phyloP scores from a whole-genome alignment of 2,329 filamentous ascomycete genomes.

The Alternaria postmessia region DNA sequence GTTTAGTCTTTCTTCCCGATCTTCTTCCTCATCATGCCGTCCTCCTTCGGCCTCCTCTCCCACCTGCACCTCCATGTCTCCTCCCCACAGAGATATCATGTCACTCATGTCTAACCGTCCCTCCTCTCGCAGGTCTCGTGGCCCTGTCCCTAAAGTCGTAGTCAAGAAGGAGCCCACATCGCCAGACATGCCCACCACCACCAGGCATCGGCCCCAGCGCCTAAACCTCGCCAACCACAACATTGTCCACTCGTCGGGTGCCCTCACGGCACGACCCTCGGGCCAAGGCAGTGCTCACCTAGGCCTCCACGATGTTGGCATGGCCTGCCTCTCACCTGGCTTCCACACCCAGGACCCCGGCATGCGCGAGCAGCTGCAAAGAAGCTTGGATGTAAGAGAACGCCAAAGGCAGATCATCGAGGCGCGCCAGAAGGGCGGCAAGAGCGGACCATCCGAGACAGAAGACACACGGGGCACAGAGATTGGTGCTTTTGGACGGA shows the following conservation, averaged over 20 bases:
- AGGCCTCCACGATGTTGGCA: slow-evolving; percentile 84
- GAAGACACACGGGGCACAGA: slow-evolving; percentile 46
- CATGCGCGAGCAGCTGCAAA: slow-evolving; percentile 93
- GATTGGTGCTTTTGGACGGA: slow-evolving; percentile 54
- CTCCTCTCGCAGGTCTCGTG: slow-evolving; percentile 59
- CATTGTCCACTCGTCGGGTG: slow-evolving; percentile 54
- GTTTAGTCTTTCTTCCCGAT: slow-evolving; percentile 36
- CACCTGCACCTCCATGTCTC: slow-evolving; percentile 38
- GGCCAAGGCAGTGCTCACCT: slow-evolving; percentile 71
- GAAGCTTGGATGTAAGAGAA: slow-evolving; percentile 91
- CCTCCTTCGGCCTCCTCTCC: slow-evolving; percentile 33
- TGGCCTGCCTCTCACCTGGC: slow-evolving; percentile 93
- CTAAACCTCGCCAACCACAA: slow-evolving; percentile 73
- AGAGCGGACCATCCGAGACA: slow-evolving; percentile 51
- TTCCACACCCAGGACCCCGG: slow-evolving; percentile 96
- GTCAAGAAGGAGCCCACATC: slow-evolving; percentile 97
- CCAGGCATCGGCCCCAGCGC: slow-evolving; percentile 74
- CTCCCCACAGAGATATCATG: slow-evolving; percentile 31
- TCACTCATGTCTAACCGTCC: slow-evolving; percentile 50
- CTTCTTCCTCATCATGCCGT: slow-evolving; percentile 36
- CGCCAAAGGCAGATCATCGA: slow-evolving; percentile 96
- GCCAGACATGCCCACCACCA: slow-evolving; percentile 75
- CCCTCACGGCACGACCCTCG: slow-evolving; percentile 71
- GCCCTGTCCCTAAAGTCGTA: slow-evolving; percentile 76
- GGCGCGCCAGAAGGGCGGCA: slow-evolving; percentile 82